phyloP scores from a whole-genome alignment of 2,329 filamentous ascomycete genomes.

The Cercospora berteroae region DNA sequence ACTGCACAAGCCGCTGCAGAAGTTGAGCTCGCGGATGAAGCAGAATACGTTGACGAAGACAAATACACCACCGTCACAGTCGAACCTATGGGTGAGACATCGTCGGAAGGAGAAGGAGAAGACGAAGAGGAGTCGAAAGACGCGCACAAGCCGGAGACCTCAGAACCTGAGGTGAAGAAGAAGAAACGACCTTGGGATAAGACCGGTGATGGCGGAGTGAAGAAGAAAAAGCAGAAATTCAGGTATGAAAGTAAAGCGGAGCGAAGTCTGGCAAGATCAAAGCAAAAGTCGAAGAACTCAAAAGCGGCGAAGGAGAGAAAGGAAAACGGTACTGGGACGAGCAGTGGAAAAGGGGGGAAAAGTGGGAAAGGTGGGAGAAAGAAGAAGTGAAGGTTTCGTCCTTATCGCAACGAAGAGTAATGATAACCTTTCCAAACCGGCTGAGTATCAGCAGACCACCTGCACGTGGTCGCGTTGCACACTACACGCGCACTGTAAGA shows the following conservation, averaged over 20 bases:
- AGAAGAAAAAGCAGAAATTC: conserved; percentile 80
- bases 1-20: conserved; percentile 3
- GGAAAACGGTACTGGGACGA: not conserved
- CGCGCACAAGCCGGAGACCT: conserved; percentile 16
- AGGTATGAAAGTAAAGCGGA: conserved; percentile 88
- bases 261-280: conserved; percentile 60
- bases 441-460: no score
- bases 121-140: conserved; percentile 29
- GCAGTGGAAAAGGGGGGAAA: not conserved
- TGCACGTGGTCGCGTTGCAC: no score
- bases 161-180: conserved; percentile 16
- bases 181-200: conserved; percentile 48
- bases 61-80: conserved; percentile 93
- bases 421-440: no score
- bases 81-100: conserved; percentile 67
- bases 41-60: conserved; percentile 95
- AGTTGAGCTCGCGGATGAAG: conserved; percentile 53
- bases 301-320: conserved; percentile 55
- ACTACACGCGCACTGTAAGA: no score
- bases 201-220: conserved; percentile 49
- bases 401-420: no score
- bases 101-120: conserved; percentile 38
- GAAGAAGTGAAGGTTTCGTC: no score
- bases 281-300: conserved; percentile 67
- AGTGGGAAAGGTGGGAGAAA: not conserved